Evolutionary conservation across 2,329 filamentous ascomycete species (phyloP), one percentile per base, ranked within the genome.

Genomic region (Fusarium oxysporum): DNA sequence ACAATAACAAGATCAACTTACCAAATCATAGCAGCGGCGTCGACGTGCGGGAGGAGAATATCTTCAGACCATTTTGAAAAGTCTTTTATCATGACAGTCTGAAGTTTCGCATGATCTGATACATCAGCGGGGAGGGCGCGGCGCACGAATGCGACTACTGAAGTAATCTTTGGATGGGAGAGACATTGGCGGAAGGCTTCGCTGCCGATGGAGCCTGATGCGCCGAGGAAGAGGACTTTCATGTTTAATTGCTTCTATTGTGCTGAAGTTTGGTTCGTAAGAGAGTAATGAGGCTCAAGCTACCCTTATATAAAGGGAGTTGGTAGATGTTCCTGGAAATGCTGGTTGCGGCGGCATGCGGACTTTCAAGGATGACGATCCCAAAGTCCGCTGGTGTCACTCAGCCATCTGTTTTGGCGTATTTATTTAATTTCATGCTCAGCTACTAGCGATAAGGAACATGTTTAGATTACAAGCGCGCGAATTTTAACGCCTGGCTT

Each of bases 151-250:
- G 80, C 78, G 21, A 82, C 67, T 8, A 82, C 76, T 3, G 48
- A 73, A 0, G 79, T 74, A 17, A 83, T 73, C 0, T 44, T 59
- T 8, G 80, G 79, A 54, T 80, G 79, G 3, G 72, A 66, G 35
- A 83, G 81, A 21, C 80, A 80, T 45, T 81, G 80, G 16, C 44
- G 63, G 16, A 83, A 73, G 12, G 72, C 80, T 54, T 77, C 78
- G 51, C 80, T 62, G 53, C 81, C 81, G 47, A 83, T 81, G 9
- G 70, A 76, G 3, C 81, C 81, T 17, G 74, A 80, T 1, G 80
- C 81, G 35, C 81, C 81, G 19, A 76, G 73, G 21, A 83, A 74
- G 43, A 83, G 80, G 56, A 83, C 65, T 56, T 83, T 83, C 81
- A 83, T 82, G 35, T 12, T 56, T 11, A 4, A 0, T 17, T 0